Conservation (phyloP, 129 eudicot genomes). For the Daucus carota region DNA sequence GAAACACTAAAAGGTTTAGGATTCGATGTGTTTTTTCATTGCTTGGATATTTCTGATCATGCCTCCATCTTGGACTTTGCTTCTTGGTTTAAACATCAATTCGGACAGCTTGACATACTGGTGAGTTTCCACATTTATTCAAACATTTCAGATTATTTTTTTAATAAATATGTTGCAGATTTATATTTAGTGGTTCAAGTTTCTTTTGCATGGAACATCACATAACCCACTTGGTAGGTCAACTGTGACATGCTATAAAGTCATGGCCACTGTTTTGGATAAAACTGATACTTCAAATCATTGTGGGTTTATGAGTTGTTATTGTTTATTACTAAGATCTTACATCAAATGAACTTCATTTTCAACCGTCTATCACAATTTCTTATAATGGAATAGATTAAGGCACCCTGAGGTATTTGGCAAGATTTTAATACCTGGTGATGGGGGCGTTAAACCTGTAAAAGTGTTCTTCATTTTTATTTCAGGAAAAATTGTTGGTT, state of each 20-base stretch:
- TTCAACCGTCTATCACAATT: too few species aligned
- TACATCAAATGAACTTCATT: background rate
- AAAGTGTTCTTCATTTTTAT: too few species aligned
- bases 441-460: too few species aligned
- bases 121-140: constrained; percentile 33
- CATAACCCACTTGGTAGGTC: background rate
- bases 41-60: constrained; percentile 55
- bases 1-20: constrained; percentile 37
- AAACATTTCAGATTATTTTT: background rate
- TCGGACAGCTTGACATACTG: constrained; percentile 55
- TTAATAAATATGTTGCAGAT: background rate
- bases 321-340: background rate
- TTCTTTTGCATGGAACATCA: background rate
- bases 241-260: background rate
- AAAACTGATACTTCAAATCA: background rate
- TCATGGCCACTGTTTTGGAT: background rate
- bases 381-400: too few species aligned
- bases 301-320: background rate
- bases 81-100: constrained; percentile 42
- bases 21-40: constrained; percentile 35
- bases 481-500: too few species aligned
- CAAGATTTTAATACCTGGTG: too few species aligned
- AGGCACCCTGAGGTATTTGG: too few species aligned
- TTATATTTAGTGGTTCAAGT: background rate
- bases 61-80: constrained; percentile 42